Evolutionary conservation across 352 stramenopile species (phyloP).

Genomic region (Pythium aphanidermatum): DNA sequence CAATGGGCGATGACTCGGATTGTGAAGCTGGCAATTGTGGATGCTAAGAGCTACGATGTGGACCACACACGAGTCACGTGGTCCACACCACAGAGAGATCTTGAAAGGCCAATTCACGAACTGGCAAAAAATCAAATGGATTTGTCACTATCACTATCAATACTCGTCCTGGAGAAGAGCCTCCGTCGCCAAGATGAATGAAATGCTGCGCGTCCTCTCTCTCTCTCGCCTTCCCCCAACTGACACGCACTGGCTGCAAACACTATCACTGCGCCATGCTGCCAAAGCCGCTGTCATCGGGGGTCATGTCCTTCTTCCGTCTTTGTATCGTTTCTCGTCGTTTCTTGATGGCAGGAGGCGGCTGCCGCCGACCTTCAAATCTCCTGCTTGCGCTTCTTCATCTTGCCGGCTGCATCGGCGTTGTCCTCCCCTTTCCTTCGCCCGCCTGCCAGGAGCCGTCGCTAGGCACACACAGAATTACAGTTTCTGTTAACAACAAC

Average conservation of each 20-base stretch:
- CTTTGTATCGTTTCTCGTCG: constrained; percentile 8
- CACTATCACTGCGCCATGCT: too few species aligned
- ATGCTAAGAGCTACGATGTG: too few species aligned
- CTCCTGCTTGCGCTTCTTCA: constrained; percentile 81
- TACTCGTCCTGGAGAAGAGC: neutral
- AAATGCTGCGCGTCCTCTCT: too few species aligned
- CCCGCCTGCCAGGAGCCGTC: constrained; percentile 59
- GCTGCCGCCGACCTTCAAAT: constrained; percentile 8
- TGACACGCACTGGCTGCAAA: too few species aligned
- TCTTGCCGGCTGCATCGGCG: constrained; percentile 33
- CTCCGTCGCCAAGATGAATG: constrained; percentile 6
- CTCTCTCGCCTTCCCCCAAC: too few species aligned
- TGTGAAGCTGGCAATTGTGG: neutral
- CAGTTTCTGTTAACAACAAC: constrained; percentile 89
- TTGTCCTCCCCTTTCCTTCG: constrained; percentile 70
- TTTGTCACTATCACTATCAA: constrained; percentile 30
- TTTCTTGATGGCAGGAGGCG: too few species aligned
- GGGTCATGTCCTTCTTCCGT: constrained; percentile 11
- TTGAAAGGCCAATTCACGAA: too few species aligned
- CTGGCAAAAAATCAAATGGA: constrained; percentile 11
- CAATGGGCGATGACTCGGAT: neutral
- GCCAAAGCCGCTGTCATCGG: too few species aligned
- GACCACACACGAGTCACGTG: too few species aligned
- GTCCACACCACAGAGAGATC: too few species aligned
- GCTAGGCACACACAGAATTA: constrained; percentile 89